Base-by-base conservation (phyloP, 2,329 filamentous ascomycete species). In the Pleomassaria siparia region DNA sequence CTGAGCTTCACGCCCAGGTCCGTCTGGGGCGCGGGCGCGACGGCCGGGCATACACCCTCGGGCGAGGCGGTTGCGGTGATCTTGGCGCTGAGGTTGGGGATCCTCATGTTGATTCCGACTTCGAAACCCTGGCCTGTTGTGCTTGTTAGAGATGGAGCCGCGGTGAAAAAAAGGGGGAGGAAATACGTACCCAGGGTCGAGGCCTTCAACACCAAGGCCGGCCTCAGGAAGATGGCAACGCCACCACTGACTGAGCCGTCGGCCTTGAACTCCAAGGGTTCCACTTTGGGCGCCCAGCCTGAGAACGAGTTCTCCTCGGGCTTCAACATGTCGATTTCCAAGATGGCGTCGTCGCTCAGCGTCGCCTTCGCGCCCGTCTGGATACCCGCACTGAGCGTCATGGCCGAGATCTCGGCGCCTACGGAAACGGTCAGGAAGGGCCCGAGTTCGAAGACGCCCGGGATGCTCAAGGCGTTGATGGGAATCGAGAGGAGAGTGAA, bases 41-140 rank as follows among this genome's bases (percentile, higher is more conserved):
- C n/a, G 28, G 40, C 44, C 12, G 51, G 33, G 42, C 57, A 60
- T 2, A 49, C 57, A 21, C 50, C n/a, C n/a, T n/a, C n/a, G n/a
- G n/a, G n/a, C n/a, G n/a, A 26, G 5, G 26, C 15, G 7, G 54
- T 52, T 4, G 55, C 55, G 0, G 48, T 29, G 21, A 58, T 49
- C 29, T 58, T 47, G 21, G 53, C 51, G 18, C 46, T 35, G n/a
- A 58, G 51, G 47, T 56, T 51, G 4, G 55, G 55, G 42, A 58
- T 48, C 30, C 49, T 46, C 25, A 58, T 35, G 28, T 55, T 48
- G 2, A 58, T 22, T 7, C 47, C 49, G 11, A 58, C 44, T 13
- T 50, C 46, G 20, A 42, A 54, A 1, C 55, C 55, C 16, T 50
- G 44, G 13, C 53, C 53, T 53, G 22, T 20, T n/a, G 20, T 15